A percentile compares a stretch with the other conserved stretches of the same genome.
phyloP scores from a whole-genome alignment of 805 yeast species.

The Metschnikowia sp. region DNA sequence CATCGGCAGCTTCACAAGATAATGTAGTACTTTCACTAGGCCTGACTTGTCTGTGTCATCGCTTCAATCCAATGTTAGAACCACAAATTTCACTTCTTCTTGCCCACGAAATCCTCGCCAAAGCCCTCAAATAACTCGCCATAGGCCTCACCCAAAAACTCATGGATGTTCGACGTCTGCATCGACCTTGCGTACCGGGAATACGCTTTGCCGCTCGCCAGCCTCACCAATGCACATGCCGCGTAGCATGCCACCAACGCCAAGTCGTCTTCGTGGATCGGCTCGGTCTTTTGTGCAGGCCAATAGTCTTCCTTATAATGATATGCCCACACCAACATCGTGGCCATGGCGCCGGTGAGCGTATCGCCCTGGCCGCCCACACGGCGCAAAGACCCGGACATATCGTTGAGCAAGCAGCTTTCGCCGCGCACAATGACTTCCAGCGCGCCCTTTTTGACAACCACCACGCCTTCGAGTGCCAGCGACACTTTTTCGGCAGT shows the following conservation, averaged over 20 bases:
- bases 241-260: conserved; percentile 62
- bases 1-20: no score
- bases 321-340: conserved; percentile 75
- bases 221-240: conserved; percentile 65
- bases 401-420: conserved; percentile 37
- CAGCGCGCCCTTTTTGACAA: conserved; percentile 68
- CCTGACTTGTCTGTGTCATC: no score
- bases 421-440: conserved; percentile 63
- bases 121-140: conserved; percentile 36
- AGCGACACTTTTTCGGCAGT: conserved; percentile 45
- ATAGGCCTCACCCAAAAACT: conserved; percentile 62
- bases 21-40: no score
- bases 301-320: conserved; percentile 61
- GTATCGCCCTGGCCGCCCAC: conserved; percentile 99
- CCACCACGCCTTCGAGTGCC: conserved; percentile 51
- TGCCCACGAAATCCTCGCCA: neutral
- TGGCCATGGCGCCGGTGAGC: conserved; percentile 78
- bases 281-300: conserved; percentile 37
- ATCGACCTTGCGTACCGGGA: conserved; percentile 65
- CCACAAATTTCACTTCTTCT: neutral
- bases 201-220: conserved; percentile 65
- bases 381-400: conserved; percentile 68
- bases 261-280: conserved; percentile 28
- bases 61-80: no score
- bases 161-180: conserved; percentile 82